These are phyloP conservation scores for Trifolium dubium DNA, from an alignment of 306 rosid genomes.

Conservation along the genomic window DNA sequence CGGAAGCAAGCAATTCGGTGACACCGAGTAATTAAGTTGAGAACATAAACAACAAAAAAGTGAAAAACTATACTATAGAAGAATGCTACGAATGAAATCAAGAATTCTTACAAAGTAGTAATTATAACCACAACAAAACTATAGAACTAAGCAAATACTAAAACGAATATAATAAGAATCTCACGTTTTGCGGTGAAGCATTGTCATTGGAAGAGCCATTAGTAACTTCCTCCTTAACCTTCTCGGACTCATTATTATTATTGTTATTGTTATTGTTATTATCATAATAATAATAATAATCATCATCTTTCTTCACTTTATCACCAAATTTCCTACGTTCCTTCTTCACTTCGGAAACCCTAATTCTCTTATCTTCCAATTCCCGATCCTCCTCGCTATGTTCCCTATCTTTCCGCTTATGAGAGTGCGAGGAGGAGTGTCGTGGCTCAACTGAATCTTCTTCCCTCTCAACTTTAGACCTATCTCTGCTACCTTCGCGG, in stretches of 20 bases:
- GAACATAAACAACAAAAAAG: not conserved
- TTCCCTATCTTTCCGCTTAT: slow-evolving; percentile 85
- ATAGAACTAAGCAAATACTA: not conserved
- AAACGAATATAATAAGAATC: slow-evolving; percentile 35
- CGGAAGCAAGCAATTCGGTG: not conserved
- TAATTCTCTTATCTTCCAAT: slow-evolving; percentile 64
- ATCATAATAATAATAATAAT: too few relatives aligned
- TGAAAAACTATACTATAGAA: too few relatives aligned
- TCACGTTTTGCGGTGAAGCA: slow-evolving; percentile 63
- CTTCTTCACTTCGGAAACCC: slow-evolving; percentile 61
- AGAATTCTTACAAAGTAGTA: not conserved
- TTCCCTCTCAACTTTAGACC: slow-evolving; percentile 53
- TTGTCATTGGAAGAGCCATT: slow-evolving; percentile 51
- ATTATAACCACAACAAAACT: not conserved
- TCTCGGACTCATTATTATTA: slow-evolving; percentile 40
- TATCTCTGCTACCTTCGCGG: slow-evolving; percentile 58
- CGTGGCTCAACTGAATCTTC: slow-evolving; percentile 56
- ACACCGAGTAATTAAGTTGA: not conserved
- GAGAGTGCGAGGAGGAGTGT: slow-evolving; percentile 46
- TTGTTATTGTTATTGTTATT: too few relatives aligned
- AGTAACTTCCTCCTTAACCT: slow-evolving; percentile 46
- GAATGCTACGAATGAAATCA: too few relatives aligned
- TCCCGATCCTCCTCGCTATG: slow-evolving; percentile 62
- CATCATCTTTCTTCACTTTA: slow-evolving; percentile 55
- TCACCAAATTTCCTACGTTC: slow-evolving; percentile 77